Evolutionary conservation across 1,139 yeast species (phyloP), one percentile per base, ranked within the genome.

Genomic region (Yamadazyma oceani): DNA sequence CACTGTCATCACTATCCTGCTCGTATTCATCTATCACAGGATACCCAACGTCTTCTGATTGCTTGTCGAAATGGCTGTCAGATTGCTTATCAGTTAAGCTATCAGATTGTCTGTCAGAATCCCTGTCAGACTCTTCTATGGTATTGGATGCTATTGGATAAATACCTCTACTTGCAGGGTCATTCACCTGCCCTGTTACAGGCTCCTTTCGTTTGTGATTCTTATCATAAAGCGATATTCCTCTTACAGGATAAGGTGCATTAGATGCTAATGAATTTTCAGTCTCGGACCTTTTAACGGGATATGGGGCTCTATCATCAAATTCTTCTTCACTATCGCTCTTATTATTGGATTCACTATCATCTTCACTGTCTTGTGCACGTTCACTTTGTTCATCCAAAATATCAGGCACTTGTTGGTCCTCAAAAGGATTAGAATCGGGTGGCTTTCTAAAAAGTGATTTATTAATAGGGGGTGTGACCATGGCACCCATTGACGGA

Each of bases 221-320:
- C 12, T 29, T 39, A 17, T 43, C 46, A 27, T 44, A 53, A 32
- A 53, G 39, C 1, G 65, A 59, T 7, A 59, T 47, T 8, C 64
- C 64, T 45, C 65, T 43, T 1, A 57, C 48, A 1, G 65, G 65
- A 36, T 60, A 60, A 1, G 65, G 65, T 3, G 50, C 42, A 6
- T 39, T 35, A 4, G 45, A 42, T 6, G 17, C 31, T 13, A 30
- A 5, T 3, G 36, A 32, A 7, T 17, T 12, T 14, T 16, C 25
- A 9, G 34, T 30, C 5, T 33, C 34, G 10, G 37, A 34, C 12
- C 30, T 19, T 31, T 19, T 14, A 7, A 30, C 11, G 9, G 29
- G 25, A 12, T 14, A 26, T 9, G 30, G 30, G 6, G 30, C 26
- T 26, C 13, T 16, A 12, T 26, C 16, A 24, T 24, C 13, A 11